Evolutionary conservation across 176 grass and related monocot species (phyloP).

Genomic region (Stipa capillata): DNA sequence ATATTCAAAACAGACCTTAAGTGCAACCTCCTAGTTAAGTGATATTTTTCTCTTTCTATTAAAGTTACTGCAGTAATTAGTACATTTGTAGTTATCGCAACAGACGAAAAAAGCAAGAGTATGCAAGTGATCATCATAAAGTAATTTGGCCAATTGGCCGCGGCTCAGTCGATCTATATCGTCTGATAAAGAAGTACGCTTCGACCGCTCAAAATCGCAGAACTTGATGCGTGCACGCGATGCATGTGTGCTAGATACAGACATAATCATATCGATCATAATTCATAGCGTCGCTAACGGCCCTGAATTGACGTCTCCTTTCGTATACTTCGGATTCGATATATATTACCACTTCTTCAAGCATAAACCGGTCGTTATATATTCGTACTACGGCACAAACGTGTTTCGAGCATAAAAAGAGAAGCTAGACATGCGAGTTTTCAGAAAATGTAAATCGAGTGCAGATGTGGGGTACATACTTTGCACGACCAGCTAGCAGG

Average conservation of each 20-base stretch:
- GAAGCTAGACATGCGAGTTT: not conserved
- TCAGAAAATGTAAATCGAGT: not conserved
- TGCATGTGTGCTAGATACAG: not conserved
- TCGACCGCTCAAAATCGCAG: not conserved
- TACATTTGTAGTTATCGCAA: too few relatives aligned
- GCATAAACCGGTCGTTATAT: not conserved
- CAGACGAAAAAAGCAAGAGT: too few relatives aligned
- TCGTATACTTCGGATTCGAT: too few relatives aligned
- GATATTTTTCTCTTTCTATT: not conserved
- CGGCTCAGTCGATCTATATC: not conserved
- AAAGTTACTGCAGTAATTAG: not conserved
- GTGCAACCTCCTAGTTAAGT: not conserved
- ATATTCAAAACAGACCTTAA: not conserved
- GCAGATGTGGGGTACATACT: not conserved
- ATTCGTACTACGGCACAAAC: not conserved
- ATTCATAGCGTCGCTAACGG: not conserved
- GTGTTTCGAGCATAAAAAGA: not conserved
- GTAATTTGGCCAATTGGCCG: not conserved
- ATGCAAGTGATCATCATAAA: too few relatives aligned
- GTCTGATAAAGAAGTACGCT: not conserved
- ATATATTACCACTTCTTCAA: not conserved
- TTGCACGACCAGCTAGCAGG: not conserved
- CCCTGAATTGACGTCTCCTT: not conserved
- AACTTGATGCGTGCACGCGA: not conserved
- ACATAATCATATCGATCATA: not conserved